Conservation (phyloP, 192 early-diverging fungal genomes). For the Entomortierella chlamydospora region DNA sequence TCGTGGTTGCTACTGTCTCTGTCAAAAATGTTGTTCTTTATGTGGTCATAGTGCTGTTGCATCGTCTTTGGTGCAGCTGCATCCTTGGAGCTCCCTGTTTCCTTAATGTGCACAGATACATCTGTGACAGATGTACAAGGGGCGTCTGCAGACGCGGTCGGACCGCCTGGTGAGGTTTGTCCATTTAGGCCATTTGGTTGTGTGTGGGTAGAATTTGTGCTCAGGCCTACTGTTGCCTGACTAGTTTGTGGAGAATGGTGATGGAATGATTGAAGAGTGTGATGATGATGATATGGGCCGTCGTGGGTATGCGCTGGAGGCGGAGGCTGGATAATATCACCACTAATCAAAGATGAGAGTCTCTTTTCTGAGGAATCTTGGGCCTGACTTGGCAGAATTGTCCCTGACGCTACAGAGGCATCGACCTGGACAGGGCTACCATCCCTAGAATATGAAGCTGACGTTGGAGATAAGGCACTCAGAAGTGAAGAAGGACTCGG, state of each 20-base stretch:
- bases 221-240: constrained; percentile 8
- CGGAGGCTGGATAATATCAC: constrained; percentile 34
- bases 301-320: constrained; percentile 34
- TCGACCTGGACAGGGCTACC: constrained; percentile 27
- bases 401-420: constrained; percentile 35
- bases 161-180: background rate
- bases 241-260: constrained; percentile 1
- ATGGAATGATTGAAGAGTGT: background rate
- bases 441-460: constrained; percentile 6
- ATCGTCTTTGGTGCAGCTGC: background rate
- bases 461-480: background rate
- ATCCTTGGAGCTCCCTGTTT: constrained; percentile 4
- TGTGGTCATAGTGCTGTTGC: constrained; percentile 39
- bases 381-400: constrained; percentile 21
- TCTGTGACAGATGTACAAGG: background rate
- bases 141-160: background rate
- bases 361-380: constrained; percentile 35
- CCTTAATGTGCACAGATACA: background rate
- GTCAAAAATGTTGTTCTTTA: constrained; percentile 36
- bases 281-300: constrained; percentile 19
- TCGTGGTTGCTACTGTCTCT: background rate
- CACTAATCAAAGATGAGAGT: constrained; percentile 24
- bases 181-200: constrained; percentile 2
- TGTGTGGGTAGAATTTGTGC: background rate
- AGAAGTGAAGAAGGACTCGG: constrained; percentile 17